phyloP scores from a whole-genome alignment of 257 asterid genomes.

The Nicotiana benthamiana region DNA sequence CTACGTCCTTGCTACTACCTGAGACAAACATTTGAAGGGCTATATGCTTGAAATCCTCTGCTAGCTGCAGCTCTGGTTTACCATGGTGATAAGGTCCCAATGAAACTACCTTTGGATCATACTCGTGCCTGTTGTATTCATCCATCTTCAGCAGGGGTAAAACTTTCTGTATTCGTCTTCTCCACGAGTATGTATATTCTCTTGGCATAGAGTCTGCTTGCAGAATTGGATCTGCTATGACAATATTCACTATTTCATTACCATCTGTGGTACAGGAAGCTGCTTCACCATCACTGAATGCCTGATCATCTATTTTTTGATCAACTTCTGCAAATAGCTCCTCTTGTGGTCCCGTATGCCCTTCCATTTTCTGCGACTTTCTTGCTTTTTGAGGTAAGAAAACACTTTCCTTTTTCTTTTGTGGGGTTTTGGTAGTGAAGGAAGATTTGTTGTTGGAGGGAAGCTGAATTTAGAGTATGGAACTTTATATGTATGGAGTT shows the following conservation, averaged over 20 bases:
- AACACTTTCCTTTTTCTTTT: not conserved
- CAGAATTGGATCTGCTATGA: not conserved
- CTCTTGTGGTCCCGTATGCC: not conserved
- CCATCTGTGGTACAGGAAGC: conserved; percentile 8
- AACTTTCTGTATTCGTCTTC: conserved; percentile 7
- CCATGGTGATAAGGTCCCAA: conserved; percentile 20
- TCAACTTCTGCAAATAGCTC: conserved; percentile 1
- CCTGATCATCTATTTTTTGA: not conserved
- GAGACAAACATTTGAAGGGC: conserved; percentile 7
- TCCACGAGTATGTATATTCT: not conserved
- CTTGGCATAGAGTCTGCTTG: not conserved
- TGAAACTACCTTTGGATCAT: conserved; percentile 14
- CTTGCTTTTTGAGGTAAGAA: not conserved
- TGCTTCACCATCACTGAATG: not conserved
- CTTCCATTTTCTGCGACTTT: not conserved
- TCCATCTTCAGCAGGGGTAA: not conserved
- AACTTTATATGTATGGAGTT: not conserved
- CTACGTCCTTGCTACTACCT: not conserved
- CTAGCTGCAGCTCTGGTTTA: conserved; percentile 3
- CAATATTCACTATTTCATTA: not conserved
- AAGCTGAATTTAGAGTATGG: not conserved
- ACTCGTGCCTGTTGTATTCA: not conserved
- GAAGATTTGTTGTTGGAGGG: too few relatives aligned
- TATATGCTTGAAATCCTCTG: conserved; percentile 1
- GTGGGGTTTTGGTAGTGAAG: not conserved